Evolutionary conservation across 1,284 basidiomycete genomes (phyloP), one percentile per base, ranked within the genome.

Genomic region (Ceratobasidium sp.): DNA sequence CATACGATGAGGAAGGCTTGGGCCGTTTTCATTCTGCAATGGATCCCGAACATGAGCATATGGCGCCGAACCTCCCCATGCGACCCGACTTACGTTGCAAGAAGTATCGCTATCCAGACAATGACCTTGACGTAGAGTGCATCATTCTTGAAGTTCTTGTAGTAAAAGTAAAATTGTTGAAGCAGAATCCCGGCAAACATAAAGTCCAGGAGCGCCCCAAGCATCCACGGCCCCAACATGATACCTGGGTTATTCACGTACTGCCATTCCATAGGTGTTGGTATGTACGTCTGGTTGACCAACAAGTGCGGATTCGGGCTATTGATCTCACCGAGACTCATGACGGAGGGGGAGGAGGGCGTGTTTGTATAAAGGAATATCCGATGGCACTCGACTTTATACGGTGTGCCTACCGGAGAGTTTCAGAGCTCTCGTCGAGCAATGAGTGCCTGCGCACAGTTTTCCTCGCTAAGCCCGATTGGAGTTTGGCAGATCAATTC

Each of bases 171-270:
- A 32, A 61, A 61, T 21, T 61, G 57, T 21, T 59, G 57, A 26
- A 59, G 57, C 4, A 59, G 57, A 39, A 59, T 59, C 10, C 59
- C 39, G 21, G 59, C 59, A 45, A 61, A 61, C 59, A 61, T 45
- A 61, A 61, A 61, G 28, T 61, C 59, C 6, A 61, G 28, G 39
- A 43, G 39, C 39, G 59, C 39, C 16, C 59, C 59, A 26, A 45
- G 8, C 14, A 61, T 32, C 59, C 59, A 61, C 28, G 59, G 39
- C 4, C 59, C 59, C 39, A 45, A 23, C 59, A 61, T 61, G 26
- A 61, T 26, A 10, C 59, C 39, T 2, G 59, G 59, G 23, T 45
- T 45, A 21, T 61, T 61, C 41, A 61, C 59, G 39, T 61, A 61
- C 23, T 45, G 39, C 39, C 59, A 61, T 32, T 61, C 59, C 18